Conservation (phyloP, 208 protist species). For the Strigomonas galati region DNA sequence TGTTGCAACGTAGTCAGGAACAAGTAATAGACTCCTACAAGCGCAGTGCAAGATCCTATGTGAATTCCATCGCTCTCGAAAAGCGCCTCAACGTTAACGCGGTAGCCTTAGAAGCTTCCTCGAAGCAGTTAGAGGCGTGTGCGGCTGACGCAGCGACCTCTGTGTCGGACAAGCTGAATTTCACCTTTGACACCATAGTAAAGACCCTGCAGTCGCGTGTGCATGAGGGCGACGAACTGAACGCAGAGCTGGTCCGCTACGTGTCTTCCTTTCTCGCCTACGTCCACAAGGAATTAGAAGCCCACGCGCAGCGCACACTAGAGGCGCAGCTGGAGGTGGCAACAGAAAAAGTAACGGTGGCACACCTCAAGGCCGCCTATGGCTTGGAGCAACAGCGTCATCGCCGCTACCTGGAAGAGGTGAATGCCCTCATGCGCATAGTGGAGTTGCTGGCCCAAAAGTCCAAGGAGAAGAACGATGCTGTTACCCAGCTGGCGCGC, state of each 20-base stretch:
- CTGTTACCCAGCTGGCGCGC: constrained; percentile 32
- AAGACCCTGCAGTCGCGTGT: constrained; percentile 22
- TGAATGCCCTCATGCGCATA: constrained; percentile 61
- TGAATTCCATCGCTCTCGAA: neutral
- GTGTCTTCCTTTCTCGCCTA: neutral
- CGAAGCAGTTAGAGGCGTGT: constrained; percentile 5
- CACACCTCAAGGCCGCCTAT: constrained; percentile 44
- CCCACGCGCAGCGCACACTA: constrained; percentile 37
- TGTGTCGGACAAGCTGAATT: neutral
- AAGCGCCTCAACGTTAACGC: neutral
- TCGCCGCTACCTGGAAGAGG: constrained; percentile 42
- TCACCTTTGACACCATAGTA: constrained; percentile 11
- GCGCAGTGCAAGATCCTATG: too few relatives aligned
- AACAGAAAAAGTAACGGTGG: constrained; percentile 39
- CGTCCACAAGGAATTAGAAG: constrained; percentile 2
- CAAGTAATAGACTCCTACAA: too few relatives aligned
- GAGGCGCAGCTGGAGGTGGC: constrained; percentile 39
- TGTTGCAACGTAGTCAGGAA: too few relatives aligned
- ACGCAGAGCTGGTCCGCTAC: too few relatives aligned
- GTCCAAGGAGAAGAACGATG: constrained; percentile 36
- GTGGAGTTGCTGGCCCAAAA: constrained; percentile 52
- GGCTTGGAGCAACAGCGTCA: constrained; percentile 38
- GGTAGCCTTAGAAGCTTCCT: neutral
- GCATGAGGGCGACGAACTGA: neutral
- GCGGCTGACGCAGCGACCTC: neutral